These are phyloP conservation scores for Waltergamsia citrina DNA, from an alignment of 2,329 filamentous ascomycete genomes.

Conservation along the genomic window DNA sequence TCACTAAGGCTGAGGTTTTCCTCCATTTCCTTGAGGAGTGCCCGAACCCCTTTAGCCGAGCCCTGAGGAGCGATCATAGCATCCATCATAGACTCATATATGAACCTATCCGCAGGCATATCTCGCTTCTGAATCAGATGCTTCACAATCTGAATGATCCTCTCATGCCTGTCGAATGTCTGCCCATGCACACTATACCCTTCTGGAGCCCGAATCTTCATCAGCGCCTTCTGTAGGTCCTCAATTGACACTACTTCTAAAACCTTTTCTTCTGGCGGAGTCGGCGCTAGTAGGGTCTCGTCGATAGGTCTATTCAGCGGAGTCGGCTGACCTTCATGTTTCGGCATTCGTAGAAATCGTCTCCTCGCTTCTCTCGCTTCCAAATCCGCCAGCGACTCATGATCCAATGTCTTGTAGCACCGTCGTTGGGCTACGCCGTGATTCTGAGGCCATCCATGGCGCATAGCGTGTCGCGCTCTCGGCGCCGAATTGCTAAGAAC, in stretches of 20 bases:
- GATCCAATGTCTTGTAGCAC: too few species aligned
- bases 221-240: conserved; percentile 17
- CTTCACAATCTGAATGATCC: conserved; percentile 36
- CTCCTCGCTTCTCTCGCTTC: neutral
- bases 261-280: conserved; percentile 7
- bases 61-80: conserved; percentile 61
- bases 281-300: conserved; percentile 1
- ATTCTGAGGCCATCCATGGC: neutral
- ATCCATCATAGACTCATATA: conserved; percentile 69
- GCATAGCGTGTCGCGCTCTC: neutral
- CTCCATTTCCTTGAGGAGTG: conserved; percentile 66
- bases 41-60: conserved; percentile 52
- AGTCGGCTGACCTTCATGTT: neutral
- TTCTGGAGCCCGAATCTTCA: conserved; percentile 11
- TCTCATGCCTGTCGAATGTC: conserved; percentile 7
- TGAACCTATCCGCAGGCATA: conserved; percentile 42
- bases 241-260: conserved; percentile 10
- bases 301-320: neutral
- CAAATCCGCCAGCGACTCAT: too few species aligned
- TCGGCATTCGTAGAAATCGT: neutral
- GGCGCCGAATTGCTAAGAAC: neutral
- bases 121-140: conserved; percentile 47
- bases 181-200: conserved; percentile 3
- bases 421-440: neutral
- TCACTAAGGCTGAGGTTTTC: conserved; percentile 54